Base-by-base conservation (phyloP, 192 early-diverging fungal genomes). In the Linderina pennispora region DNA sequence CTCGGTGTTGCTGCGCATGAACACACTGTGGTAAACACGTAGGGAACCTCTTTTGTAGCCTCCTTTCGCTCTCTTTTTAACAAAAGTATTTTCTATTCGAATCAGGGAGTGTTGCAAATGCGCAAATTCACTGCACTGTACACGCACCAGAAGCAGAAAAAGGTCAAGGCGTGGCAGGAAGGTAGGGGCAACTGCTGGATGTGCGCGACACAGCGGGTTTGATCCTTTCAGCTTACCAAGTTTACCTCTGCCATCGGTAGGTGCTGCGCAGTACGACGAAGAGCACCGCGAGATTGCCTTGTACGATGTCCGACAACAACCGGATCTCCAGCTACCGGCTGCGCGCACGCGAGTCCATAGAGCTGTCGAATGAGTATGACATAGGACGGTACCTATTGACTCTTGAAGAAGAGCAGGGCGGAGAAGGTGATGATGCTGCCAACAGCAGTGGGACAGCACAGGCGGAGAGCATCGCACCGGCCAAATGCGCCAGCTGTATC, bases 141-240 rank as follows among this genome's bases (percentile, higher is more conserved):
- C 40, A 74, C 71, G 10, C 57, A 66, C 40, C 71, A 74, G 23
- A 74, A 74, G 38, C 53, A 33, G 23, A 74, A 74, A 31, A 74
- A 66, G 52, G 54, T 47, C 31, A 74, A 74, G 56, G 57, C 63
- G n/a, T 74, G 71, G 71, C 71, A 74, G 45, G 71, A 74, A 24
- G 71, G 45, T 11, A 18, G 17, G 15, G 19, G 25, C 24, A 25
- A 25, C 15, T 25, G 32, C 16, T 31, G 4, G n/a, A n/a, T n/a
- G n/a, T 8, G 6, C 43, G 7, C 13, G 14, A 1, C 14, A 24
- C 20, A 22, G 32, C 8, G 25, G n/a, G 15, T 28, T 44, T 15
- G 15, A 44, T 15, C 43, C 32, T 4, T 28, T 18, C n/a, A 28
- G 32, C 24, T 3, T 15, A 21, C 1, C 14, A 19, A 7, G 10